Evolutionary conservation across 352 stramenopile genomes (phyloP), one percentile per base, ranked within the genome.

Genomic region (Phytophthora melonis): DNA sequence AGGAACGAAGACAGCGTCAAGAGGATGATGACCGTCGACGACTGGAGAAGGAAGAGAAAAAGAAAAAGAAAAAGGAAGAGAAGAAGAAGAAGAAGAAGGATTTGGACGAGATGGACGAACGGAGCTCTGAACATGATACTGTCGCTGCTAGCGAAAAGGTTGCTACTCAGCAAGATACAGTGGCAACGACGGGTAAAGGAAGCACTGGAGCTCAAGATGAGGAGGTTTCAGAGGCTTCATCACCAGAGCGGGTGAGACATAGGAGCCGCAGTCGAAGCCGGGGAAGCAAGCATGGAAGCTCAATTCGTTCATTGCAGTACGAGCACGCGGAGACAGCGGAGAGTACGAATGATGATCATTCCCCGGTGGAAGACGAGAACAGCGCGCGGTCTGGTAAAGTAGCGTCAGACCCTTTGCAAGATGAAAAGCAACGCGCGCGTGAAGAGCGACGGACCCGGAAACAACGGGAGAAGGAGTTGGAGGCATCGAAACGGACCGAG

Each of bases 371-470:
- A 39, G 49, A 57, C 45, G 52, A 34, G 14, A 47, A 59, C 8
- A 55, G 11, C n/a, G 30, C n/a, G 8, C 19, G 39, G 2, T 21
- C 25, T 25, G n/a, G 4, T 27, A 50, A 52, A 32, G 34, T 21
- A 54, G 36, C 6, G 39, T 18, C 36, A 50, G 53, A 61, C 10
- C 23, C n/a, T 25, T 25, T 34, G 7, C 53, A 63, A n/a, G 45
- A 73, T 43, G 63, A 74, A 71, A 69, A 74, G 21, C 64, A 67
- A n/a, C 61, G 54, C 10, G 30, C 43, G 1, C 58, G 62, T 21
- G 64, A 76, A 72, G 63, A 82, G 61, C 69, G 63, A 8, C 57
- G 69, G 30, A 63, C 58, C 5, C 66, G 58, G 25, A 75, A 74
- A 64, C n/a, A 52, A 27, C 58, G 39, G 11, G 66, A 81, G n/a